phyloP scores from a whole-genome alignment of 2,329 filamentous ascomycete genomes.

The Dactylella cylindrospora region DNA sequence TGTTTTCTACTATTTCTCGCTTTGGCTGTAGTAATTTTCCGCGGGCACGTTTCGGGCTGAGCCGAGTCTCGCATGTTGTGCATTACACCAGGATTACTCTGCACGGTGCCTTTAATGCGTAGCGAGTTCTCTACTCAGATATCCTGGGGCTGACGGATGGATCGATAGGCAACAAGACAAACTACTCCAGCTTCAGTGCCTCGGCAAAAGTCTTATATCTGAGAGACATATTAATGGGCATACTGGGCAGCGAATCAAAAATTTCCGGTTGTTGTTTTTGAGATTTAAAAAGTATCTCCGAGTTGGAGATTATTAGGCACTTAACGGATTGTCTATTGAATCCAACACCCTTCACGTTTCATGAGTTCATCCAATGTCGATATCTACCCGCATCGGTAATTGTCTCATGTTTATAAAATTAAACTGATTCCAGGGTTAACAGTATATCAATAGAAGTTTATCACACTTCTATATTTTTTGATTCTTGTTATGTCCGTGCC shows the following conservation, averaged over 20 bases:
- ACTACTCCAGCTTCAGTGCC: not conserved
- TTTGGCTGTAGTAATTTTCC: not conserved
- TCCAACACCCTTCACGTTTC: not conserved
- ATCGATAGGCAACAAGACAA: not conserved
- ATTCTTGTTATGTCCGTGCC: not conserved
- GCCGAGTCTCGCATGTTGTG: constrained; percentile 3
- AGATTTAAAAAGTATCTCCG: no score
- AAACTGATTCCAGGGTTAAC: no score
- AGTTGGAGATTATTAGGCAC: no score
- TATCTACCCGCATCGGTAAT: not conserved
- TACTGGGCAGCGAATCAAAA: no score
- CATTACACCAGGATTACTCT: not conserved
- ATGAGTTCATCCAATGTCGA: not conserved
- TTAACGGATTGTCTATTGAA: no score
- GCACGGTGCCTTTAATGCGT: no score
- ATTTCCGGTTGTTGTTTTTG: no score
- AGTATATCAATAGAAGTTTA: no score
- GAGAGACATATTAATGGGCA: no score
- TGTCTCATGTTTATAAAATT: not conserved
- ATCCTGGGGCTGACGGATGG: not conserved
- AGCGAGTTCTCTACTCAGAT: no score
- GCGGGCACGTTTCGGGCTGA: constrained; percentile 4
- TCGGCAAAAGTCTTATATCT: no score
- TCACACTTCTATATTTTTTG: not conserved
- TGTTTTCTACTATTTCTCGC: not conserved